Conservation (phyloP, 108 stramenopile species). For the Skeletonema potamos region DNA sequence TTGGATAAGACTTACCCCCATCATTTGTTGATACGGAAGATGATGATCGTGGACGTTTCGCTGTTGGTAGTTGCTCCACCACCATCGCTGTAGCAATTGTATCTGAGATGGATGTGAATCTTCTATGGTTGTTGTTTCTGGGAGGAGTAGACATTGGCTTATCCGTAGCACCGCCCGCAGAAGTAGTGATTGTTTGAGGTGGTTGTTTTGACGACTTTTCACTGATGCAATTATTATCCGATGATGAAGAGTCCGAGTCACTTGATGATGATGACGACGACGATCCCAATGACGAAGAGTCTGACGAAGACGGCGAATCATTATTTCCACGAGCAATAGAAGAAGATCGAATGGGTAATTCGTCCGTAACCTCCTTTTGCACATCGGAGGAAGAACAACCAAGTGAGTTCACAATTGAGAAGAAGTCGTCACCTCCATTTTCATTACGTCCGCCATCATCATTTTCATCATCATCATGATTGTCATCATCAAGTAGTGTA, state of each 20-base stretch:
- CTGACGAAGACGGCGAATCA: neutral
- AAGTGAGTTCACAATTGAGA: neutral
- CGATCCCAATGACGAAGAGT: slow-evolving; percentile 2
- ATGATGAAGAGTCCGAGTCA: slow-evolving; percentile 9
- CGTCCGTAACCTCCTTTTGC: no score
- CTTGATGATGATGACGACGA: slow-evolving; percentile 12
- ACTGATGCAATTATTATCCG: neutral
- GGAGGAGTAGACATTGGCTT: neutral
- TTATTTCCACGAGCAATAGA: neutral
- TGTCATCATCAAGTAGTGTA: neutral
- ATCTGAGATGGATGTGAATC: neutral
- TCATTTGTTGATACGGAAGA: neutral
- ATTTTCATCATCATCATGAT: neutral
- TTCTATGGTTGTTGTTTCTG: neutral
- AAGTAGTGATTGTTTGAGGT: neutral
- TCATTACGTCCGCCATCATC: neutral
- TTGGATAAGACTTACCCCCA: neutral
- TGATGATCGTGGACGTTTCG: neutral
- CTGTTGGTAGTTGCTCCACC: neutral
- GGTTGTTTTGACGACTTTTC: neutral
- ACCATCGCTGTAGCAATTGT: neutral
- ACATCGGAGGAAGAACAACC: neutral
- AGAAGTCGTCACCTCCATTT: neutral
- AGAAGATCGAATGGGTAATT: neutral
- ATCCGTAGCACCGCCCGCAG: neutral